Evolutionary conservation across 371 early-diverging fungal species (phyloP).

Genomic region (Lichtheimia ramosa): DNA sequence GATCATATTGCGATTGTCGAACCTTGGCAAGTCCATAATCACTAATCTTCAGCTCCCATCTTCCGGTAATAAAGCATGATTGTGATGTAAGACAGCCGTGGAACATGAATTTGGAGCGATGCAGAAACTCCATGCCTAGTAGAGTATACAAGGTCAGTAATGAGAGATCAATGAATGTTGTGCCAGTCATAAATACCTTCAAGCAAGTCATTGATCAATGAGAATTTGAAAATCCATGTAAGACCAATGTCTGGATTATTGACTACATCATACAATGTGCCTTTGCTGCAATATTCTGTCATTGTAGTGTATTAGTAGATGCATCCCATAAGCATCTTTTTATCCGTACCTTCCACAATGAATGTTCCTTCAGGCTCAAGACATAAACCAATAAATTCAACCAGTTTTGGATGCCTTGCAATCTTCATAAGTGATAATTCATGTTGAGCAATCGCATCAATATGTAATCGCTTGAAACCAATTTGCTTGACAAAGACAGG

Average conservation of each 20-base stretch:
- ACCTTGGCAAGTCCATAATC: constrained; percentile 45
- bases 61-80: constrained; percentile 46
- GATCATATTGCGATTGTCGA: constrained; percentile 29
- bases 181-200: constrained; percentile 22
- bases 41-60: constrained; percentile 54
- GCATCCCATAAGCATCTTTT: neutral
- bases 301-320: neutral
- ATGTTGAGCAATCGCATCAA: constrained; percentile 11
- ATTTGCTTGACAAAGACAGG: constrained; percentile 45
- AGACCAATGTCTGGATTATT: constrained; percentile 50
- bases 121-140: constrained; percentile 31
- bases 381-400: constrained; percentile 44
- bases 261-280: constrained; percentile 44
- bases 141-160: no score
- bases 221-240: constrained; percentile 55
- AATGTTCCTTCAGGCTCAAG: constrained; percentile 40
- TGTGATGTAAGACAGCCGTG: constrained; percentile 48
- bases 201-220: constrained; percentile 52
- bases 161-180: no score
- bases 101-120: constrained; percentile 46
- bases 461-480: constrained; percentile 13
- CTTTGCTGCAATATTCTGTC: constrained; percentile 53
- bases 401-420: constrained; percentile 41
- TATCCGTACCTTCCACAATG: constrained; percentile 36
- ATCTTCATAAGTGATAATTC: constrained; percentile 24